These are phyloP conservation scores for Plasmodium cynomolgi DNA, from an alignment of 169 alveolate genomes.

Conservation along the genomic window DNA sequence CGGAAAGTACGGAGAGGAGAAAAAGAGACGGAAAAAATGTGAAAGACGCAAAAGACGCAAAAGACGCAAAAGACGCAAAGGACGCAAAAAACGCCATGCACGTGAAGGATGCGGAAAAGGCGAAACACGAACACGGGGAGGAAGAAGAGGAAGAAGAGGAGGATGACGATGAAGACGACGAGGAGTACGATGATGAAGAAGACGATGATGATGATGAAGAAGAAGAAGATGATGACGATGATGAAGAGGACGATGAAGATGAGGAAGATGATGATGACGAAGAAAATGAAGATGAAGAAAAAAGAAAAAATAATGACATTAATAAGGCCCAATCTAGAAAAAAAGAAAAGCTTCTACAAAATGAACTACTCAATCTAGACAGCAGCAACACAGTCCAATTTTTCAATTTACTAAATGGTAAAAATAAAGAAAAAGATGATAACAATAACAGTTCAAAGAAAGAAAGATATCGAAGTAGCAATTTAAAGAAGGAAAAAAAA, in stretches of 20 bases:
- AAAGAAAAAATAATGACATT: background rate
- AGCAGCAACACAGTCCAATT: conserved; percentile 41
- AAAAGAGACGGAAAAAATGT: background rate
- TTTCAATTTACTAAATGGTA: background rate
- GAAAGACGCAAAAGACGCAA: background rate
- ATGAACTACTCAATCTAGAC: background rate
- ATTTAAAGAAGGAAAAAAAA: conserved; percentile 26
- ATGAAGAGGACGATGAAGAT: background rate
- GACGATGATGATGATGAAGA: background rate
- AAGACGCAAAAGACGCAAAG: background rate
- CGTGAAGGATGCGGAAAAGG: background rate
- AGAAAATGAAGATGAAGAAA: background rate
- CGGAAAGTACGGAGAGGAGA: background rate
- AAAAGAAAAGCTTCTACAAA: background rate
- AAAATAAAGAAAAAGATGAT: background rate
- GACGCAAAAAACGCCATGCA: background rate
- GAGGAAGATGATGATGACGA: background rate
- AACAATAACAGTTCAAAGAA: background rate
- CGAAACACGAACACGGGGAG: background rate
- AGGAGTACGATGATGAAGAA: background rate
- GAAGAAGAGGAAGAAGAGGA: background rate
- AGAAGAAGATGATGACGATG: background rate
- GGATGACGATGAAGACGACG: background rate
- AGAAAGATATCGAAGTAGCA: background rate
- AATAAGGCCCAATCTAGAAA: background rate